Conservation (phyloP, 2,329 filamentous ascomycete species). For the Sclerotinia trifoliorum region DNA sequence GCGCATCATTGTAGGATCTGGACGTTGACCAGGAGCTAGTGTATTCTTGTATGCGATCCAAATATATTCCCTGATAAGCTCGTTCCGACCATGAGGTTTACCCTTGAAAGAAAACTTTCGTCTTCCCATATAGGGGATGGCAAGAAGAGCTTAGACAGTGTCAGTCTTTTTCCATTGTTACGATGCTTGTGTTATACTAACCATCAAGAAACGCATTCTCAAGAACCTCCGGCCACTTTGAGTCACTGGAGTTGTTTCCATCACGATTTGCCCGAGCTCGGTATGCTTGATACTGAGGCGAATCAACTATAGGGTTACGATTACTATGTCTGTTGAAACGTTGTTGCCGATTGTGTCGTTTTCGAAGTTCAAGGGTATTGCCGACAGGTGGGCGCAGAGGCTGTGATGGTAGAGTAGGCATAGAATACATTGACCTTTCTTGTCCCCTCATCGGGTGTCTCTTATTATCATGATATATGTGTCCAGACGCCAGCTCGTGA, state of each 20-base stretch:
- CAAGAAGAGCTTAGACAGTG: slow-evolving; percentile 52
- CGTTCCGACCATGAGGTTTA: slow-evolving; percentile 65
- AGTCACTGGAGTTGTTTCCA: slow-evolving; percentile 57
- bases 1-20: slow-evolving; percentile 47
- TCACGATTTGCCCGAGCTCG: slow-evolving; percentile 64
- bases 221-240: slow-evolving; percentile 60
- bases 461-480: slow-evolving; percentile 37
- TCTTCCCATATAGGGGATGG: slow-evolving; percentile 65
- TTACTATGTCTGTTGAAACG: slow-evolving; percentile 35
- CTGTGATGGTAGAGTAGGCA: slow-evolving; percentile 36
- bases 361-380: slow-evolving; percentile 36
- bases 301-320: slow-evolving; percentile 60
- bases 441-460: slow-evolving; percentile 26
- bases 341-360: slow-evolving; percentile 38
- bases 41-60: slow-evolving; percentile 48
- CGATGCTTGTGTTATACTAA: slow-evolving; percentile 41
- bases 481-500: slow-evolving; percentile 33
- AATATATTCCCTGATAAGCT: slow-evolving; percentile 68
- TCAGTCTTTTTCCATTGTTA: slow-evolving; percentile 4
- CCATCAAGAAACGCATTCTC: slow-evolving; percentile 68
- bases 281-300: slow-evolving; percentile 64
- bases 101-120: slow-evolving; percentile 65
- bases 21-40: slow-evolving; percentile 48
- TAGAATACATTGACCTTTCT: slow-evolving; percentile 33
- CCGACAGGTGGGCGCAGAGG: slow-evolving; percentile 28